Evolutionary conservation across 768 basidiomycete species (phyloP), one percentile per base, ranked within the genome.

Genomic region (Sporobolomyces phaffii): DNA sequence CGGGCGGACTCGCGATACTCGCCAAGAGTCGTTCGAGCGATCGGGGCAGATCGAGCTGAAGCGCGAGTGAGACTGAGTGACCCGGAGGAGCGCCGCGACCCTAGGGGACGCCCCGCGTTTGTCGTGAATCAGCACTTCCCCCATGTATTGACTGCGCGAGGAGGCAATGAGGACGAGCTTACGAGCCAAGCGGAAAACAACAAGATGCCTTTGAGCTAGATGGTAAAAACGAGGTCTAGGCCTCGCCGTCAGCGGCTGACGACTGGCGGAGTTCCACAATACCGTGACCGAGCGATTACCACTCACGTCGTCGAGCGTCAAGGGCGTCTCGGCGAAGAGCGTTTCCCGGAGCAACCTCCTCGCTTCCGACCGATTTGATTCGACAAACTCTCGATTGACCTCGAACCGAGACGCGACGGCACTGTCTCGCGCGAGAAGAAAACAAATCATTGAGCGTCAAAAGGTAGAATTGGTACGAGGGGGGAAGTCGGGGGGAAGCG

Each of bases 111-210:
- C n/a, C n/a, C n/a, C n/a, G n/a, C n/a, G n/a, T n/a, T n/a, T n/a
- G n/a, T n/a, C n/a, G n/a, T n/a, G n/a, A n/a, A n/a, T n/a, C n/a
- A n/a, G n/a, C n/a, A n/a, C n/a, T n/a, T n/a, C n/a, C n/a, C n/a
- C n/a, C n/a, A n/a, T n/a, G n/a, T n/a, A n/a, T n/a, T n/a, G n/a
- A n/a, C n/a, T n/a, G n/a, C n/a, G n/a, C n/a, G 6, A 26, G 33
- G 34, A 31, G 38, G 47, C 1, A 20, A 18, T 3, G n/a, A 28
- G 2, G 34, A 49, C n/a, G 11, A 26, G 11, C 62, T 20, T 15
- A 56, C 65, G 20, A 70, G 56, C 69, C 69, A 70, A 6, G 61
- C 69, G 24, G 59, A 60, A 28, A 24, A 70, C 9, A 70, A 47
- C 1, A 70, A 17, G 5, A 44, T 52, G 2, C 50, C 67, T 36